phyloP scores from a whole-genome alignment of 148 eudicot species.

The Chenopodium album region DNA sequence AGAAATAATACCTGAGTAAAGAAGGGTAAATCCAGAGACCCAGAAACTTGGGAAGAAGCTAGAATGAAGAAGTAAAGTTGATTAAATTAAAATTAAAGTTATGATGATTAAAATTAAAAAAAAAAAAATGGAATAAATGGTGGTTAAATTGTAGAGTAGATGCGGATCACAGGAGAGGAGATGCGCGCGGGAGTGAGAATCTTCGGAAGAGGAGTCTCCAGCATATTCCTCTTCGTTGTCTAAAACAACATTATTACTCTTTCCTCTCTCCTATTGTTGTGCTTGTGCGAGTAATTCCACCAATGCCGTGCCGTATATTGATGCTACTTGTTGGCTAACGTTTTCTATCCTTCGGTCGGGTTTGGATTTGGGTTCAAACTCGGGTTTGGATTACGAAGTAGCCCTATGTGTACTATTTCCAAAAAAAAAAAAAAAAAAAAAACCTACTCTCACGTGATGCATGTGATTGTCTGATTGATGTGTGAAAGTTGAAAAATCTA shows the following conservation, averaged over 20 bases:
- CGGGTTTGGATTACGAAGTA: no score
- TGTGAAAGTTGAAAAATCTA: no score
- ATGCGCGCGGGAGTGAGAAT: conserved; percentile 17
- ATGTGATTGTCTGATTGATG: no score
- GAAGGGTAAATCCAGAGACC: no score
- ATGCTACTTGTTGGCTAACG: no score
- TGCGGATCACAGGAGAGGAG: conserved; percentile 20
- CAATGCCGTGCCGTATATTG: no score
- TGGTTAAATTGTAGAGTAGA: background rate
- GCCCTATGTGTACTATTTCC: no score
- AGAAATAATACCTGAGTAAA: background rate
- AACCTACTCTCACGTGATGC: no score
- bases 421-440: no score
- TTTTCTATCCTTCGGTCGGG: no score
- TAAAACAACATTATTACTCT: background rate
- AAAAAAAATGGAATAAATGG: background rate
- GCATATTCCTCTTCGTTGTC: conserved; percentile 17
- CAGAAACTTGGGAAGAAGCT: background rate
- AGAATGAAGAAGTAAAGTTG: background rate
- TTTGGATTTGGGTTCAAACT: no score
- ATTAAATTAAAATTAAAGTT: background rate
- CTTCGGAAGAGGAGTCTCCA: background rate
- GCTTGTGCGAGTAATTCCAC: background rate
- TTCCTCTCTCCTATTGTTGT: no score
- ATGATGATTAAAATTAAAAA: background rate